phyloP scores from a whole-genome alignment of 163 green algal genomes.

The Coccomyxa subellipsoidea region DNA sequence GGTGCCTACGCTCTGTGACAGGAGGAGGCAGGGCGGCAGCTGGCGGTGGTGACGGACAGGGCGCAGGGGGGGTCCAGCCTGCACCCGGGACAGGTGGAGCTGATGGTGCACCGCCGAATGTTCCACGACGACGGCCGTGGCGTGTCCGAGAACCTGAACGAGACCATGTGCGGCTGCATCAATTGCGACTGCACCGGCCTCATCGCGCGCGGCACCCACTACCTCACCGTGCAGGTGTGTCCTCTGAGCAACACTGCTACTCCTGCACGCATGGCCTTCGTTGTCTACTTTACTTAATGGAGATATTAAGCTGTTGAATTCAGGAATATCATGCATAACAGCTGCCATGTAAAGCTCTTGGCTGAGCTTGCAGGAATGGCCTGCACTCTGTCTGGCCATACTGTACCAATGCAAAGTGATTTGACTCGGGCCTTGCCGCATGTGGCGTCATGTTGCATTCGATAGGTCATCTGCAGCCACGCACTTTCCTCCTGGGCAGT shows the following conservation, averaged over 20 bases:
- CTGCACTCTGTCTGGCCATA: no score
- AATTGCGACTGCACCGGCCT: constrained; percentile 44
- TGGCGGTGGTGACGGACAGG: constrained; percentile 68
- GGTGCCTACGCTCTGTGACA: not conserved
- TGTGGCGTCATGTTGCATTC: no score
- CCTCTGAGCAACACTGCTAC: not conserved
- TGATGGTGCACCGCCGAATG: constrained; percentile 74
- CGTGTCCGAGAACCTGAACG: constrained; percentile 73
- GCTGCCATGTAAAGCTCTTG: no score
- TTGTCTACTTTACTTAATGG: no score
- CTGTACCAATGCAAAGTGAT: no score
- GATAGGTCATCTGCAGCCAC: no score
- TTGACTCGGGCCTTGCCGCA: no score
- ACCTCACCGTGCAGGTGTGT: constrained; percentile 24
- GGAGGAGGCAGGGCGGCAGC: constrained; percentile 6
- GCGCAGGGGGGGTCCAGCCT: constrained; percentile 68
- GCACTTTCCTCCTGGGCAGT: no score
- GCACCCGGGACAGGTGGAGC: constrained; percentile 61
- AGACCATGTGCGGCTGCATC: constrained; percentile 63
- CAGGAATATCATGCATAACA: no score
- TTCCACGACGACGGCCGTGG: constrained; percentile 63
- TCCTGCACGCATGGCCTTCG: not conserved
- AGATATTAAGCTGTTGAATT: no score
- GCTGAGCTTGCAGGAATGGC: no score
- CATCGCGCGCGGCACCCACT: constrained; percentile 51